Evolutionary conservation across 306 rosid species (phyloP).

Genomic region (Castanospermum australe): DNA sequence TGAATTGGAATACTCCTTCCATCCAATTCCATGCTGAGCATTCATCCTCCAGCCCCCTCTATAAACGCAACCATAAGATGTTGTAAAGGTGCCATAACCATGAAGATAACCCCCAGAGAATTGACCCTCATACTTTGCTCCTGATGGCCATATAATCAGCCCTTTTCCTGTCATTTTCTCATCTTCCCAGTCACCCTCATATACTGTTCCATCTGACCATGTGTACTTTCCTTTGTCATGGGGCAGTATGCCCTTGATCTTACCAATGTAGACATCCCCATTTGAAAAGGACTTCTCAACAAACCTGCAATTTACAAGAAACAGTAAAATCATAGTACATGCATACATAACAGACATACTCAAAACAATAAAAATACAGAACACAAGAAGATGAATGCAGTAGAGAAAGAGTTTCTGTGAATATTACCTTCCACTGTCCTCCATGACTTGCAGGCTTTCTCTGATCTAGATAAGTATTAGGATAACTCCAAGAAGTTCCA

Average conservation of each 20-base stretch:
- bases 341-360: too few relatives aligned
- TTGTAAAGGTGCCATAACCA: conserved; percentile 69
- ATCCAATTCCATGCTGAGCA: conserved; percentile 77
- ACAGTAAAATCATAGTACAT: background rate
- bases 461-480: conserved; percentile 18
- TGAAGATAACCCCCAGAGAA: conserved; percentile 82
- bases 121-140: conserved; percentile 82
- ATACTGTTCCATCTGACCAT: conserved; percentile 79
- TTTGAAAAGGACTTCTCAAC: conserved; percentile 61
- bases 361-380: conserved; percentile 13
- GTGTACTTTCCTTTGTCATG: conserved; percentile 82
- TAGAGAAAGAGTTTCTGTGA: conserved; percentile 6
- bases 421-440: conserved; percentile 53
- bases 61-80: conserved; percentile 53
- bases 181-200: conserved; percentile 84
- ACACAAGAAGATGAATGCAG: background rate
- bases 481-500: conserved; percentile 15
- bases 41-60: conserved; percentile 88
- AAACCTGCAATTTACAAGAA: conserved; percentile 35
- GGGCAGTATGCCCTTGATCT: conserved; percentile 56
- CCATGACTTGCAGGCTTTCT: conserved; percentile 41
- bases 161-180: conserved; percentile 91
- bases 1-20: conserved; percentile 64
- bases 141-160: conserved; percentile 63
- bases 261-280: conserved; percentile 71